A percentile compares a stretch with the other conserved stretches of the same genome.
These are phyloP conservation scores for Geotrichum macrosporum DNA, from an alignment of 1,139 yeast species.

Conservation along the genomic window DNA sequence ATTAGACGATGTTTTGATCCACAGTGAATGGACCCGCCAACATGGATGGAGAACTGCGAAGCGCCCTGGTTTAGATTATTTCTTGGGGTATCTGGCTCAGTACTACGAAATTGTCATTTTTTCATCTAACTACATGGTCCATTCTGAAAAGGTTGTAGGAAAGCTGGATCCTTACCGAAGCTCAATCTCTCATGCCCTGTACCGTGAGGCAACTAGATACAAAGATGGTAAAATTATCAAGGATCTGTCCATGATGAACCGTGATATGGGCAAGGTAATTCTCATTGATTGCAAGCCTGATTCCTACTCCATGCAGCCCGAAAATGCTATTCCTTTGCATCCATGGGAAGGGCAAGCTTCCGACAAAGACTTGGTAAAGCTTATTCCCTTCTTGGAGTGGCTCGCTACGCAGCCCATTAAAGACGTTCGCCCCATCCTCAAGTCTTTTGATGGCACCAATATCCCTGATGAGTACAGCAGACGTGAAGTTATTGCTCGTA, in stretches of 20 bases:
- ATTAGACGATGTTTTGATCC: slow-evolving; percentile 83
- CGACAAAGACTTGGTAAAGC: slow-evolving; percentile 63
- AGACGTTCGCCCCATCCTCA: slow-evolving; percentile 86
- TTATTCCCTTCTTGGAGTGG: slow-evolving; percentile 92
- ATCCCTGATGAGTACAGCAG: slow-evolving; percentile 74
- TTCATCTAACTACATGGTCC: slow-evolving; percentile 78
- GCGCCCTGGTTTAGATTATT: slow-evolving; percentile 97
- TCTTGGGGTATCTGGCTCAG: slow-evolving; percentile 88
- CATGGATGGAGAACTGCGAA: slow-evolving; percentile 98
- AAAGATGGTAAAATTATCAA: slow-evolving; percentile 72
- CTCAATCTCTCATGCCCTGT: slow-evolving; percentile 78
- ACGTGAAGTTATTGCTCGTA: slow-evolving; percentile 73
- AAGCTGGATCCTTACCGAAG: slow-evolving; percentile 93
- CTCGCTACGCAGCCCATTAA: slow-evolving; percentile 85
- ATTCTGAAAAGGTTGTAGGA: slow-evolving; percentile 76
- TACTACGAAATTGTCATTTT: slow-evolving; percentile 93
- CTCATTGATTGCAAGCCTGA: slow-evolving; percentile 75
- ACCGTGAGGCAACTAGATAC: slow-evolving; percentile 86
- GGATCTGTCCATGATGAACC: slow-evolving; percentile 83
- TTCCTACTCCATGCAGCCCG: slow-evolving; percentile 78
- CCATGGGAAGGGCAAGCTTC: slow-evolving; percentile 87
- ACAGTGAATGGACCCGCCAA: slow-evolving; percentile 87
- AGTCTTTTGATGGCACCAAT: slow-evolving; percentile 60
- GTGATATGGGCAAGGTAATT: slow-evolving; percentile 79
- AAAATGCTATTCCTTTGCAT: slow-evolving; percentile 76